Conservation (phyloP, 1,284 basidiomycete species). For the Apiotrichum veenhuisii region DNA sequence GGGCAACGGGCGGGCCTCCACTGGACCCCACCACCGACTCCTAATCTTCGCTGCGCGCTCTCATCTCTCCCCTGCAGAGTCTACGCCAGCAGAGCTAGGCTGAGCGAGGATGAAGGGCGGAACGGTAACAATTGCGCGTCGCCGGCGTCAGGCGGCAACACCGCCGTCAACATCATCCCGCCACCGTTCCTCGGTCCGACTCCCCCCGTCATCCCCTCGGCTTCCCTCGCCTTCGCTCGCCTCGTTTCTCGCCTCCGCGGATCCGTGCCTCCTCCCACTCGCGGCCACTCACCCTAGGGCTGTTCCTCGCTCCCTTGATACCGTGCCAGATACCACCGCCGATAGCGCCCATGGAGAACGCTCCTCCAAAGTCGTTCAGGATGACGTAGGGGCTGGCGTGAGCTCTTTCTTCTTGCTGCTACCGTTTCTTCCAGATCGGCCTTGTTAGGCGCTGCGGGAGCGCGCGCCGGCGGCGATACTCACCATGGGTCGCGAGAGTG, state of each 20-base stretch:
- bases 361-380: slow-evolving; percentile 96
- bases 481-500: slow-evolving; percentile 90
- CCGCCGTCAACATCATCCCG: not conserved
- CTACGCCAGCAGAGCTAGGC: too few relatives aligned
- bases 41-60: too few relatives aligned
- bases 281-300: slow-evolving; percentile 72
- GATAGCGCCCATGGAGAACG: slow-evolving; percentile 57
- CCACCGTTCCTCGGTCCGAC: not conserved
- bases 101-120: too few relatives aligned
- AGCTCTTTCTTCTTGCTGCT: too few relatives aligned
- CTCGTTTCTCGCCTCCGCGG: not conserved
- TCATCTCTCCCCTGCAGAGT: too few relatives aligned
- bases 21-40: too few relatives aligned
- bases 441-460: not conserved
- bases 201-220: not conserved
- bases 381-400: slow-evolving; percentile 97
- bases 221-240: not conserved
- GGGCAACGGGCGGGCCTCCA: too few relatives aligned
- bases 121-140: too few relatives aligned
- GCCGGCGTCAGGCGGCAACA: not conserved
- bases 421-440: not conserved
- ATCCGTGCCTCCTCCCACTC: slow-evolving; percentile 39
- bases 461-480: too few relatives aligned
- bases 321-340: slow-evolving; percentile 93
- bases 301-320: slow-evolving; percentile 96